phyloP scores from a whole-genome alignment of 345 rosid genomes.

The Melaleuca alternifolia region DNA sequence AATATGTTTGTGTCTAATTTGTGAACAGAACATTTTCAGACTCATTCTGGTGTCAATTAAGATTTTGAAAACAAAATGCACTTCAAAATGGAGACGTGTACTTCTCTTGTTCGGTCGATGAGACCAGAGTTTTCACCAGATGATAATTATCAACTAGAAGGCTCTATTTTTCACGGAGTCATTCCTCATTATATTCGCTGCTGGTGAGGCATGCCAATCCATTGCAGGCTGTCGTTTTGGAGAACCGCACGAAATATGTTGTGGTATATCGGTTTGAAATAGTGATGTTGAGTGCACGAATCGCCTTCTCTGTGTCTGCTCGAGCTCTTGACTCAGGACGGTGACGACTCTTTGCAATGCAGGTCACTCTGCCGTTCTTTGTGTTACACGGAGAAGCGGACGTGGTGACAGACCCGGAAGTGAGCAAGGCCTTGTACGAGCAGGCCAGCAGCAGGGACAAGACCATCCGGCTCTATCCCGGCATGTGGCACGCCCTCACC shows the following conservation, averaged over 20 bases:
- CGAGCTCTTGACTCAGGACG: not conserved
- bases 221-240: not conserved
- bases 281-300: not conserved
- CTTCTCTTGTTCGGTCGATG: not conserved
- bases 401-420: conserved; percentile 87
- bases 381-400: conserved; percentile 96
- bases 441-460: conserved; percentile 68
- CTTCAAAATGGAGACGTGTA: not conserved
- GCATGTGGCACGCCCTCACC: conserved; percentile 94
- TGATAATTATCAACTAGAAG: too few relatives aligned
- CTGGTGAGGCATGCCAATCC: too few relatives aligned
- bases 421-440: conserved; percentile 76
- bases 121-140: not conserved
- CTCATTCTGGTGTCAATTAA: not conserved
- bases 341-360: not conserved
- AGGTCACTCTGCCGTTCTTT: conserved; percentile 75
- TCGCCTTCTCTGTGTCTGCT: not conserved
- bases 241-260: not conserved
- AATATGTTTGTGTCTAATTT: not conserved
- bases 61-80: not conserved
- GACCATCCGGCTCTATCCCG: conserved; percentile 71
- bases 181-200: too few relatives aligned
- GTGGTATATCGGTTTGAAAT: not conserved
- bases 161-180: too few relatives aligned
- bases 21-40: not conserved